Percentiles rank a stretch among this genome's conserved stretches.
phyloP scores from a whole-genome alignment of 2,329 filamentous ascomycete genomes.

The Arachnomyces sp. region DNA sequence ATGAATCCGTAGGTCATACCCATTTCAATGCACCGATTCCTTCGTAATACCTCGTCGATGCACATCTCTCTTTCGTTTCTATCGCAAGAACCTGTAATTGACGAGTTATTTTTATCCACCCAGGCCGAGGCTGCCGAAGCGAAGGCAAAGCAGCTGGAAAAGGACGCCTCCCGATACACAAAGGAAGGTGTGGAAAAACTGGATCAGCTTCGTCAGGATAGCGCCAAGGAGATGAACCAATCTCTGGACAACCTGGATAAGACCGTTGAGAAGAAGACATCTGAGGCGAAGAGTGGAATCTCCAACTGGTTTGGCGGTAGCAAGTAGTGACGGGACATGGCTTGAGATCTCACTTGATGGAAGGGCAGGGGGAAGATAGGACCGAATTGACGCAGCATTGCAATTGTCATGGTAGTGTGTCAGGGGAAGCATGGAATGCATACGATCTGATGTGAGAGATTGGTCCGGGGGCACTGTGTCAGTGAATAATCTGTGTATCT shows the following conservation, averaged over 20 bases:
- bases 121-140: conserved; percentile 27
- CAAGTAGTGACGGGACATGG: too few relatives aligned
- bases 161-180: conserved; percentile 51
- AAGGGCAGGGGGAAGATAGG: conserved; percentile 17
- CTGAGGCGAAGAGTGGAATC: conserved; percentile 76
- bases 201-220: conserved; percentile 60
- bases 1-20: conserved; percentile 55
- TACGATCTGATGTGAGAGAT: background rate
- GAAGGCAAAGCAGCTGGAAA: conserved; percentile 50
- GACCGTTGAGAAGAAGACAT: conserved; percentile 68
- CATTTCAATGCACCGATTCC: conserved; percentile 3
- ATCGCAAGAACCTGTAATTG: background rate
- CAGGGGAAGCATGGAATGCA: too few relatives aligned
- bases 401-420: background rate
- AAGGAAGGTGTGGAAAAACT: conserved; percentile 52
- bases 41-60: background rate
- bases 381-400: background rate
- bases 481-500: too few relatives aligned
- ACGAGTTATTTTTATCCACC: background rate
- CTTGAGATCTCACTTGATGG: too few relatives aligned
- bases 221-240: conserved; percentile 42
- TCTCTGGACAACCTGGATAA: conserved; percentile 71
- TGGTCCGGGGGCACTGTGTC: background rate
- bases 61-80: background rate
- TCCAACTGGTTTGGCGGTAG: conserved; percentile 75